Conservation (phyloP, 2,329 filamentous ascomycete genomes). For the Fusarium sp. region DNA sequence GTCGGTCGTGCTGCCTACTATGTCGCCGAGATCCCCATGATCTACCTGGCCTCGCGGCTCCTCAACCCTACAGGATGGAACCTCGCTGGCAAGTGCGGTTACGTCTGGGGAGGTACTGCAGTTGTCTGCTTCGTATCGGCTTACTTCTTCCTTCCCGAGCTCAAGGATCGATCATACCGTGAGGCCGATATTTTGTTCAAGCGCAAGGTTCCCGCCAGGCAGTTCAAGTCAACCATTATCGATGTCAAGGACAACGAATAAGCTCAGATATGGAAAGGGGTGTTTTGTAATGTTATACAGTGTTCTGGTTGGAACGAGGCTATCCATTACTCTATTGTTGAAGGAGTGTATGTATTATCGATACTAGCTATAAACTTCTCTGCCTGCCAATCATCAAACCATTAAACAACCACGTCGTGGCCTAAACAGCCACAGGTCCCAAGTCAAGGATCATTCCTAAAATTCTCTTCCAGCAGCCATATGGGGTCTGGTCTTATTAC, state of each 20-base stretch:
- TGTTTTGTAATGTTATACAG: neutral
- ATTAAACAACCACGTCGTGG: neutral
- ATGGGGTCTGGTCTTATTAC: too few species aligned
- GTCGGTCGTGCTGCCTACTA: constrained; percentile 73
- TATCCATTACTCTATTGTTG: neutral
- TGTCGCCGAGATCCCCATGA: constrained; percentile 72
- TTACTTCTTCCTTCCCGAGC: constrained; percentile 63
- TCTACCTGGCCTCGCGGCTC: constrained; percentile 70
- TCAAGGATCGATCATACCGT: constrained; percentile 66
- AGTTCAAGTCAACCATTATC: constrained; percentile 66
- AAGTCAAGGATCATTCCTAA: too few species aligned
- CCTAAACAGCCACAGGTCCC: too few species aligned
- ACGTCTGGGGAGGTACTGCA: constrained; percentile 68
- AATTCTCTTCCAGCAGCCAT: too few species aligned
- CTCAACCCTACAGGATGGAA: constrained; percentile 64
- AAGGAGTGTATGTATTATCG: neutral
- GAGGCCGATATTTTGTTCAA: constrained; percentile 71
- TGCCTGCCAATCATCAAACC: neutral
- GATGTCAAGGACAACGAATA: constrained; percentile 73
- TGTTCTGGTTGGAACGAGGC: neutral
- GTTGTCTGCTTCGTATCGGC: constrained; percentile 64
- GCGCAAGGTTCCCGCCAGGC: constrained; percentile 62
- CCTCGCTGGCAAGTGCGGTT: constrained; percentile 66
- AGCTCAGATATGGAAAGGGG: fast-evolving
- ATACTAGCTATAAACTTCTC: neutral